phyloP scores from a whole-genome alignment of 441 rosid genomes.

The Euphorbia corollata region DNA sequence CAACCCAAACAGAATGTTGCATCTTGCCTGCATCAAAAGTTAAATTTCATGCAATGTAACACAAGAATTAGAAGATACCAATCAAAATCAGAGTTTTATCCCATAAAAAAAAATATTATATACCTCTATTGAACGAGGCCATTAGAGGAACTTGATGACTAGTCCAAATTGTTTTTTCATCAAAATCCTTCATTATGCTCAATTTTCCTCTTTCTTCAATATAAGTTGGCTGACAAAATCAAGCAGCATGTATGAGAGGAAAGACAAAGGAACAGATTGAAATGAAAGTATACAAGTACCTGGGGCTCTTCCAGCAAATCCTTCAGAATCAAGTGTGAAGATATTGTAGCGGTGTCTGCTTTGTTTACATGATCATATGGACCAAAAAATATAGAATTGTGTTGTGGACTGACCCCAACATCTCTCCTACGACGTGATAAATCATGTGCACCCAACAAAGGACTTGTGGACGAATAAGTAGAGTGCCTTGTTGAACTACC shows the following conservation, averaged over 20 bases:
- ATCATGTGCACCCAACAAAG: conserved; percentile 50
- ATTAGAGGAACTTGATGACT: conserved; percentile 76
- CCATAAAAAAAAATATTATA: conserved; percentile 16
- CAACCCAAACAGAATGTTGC: conserved; percentile 95
- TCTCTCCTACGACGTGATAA: conserved; percentile 55
- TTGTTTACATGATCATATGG: conserved; percentile 40
- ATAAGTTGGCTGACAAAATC: conserved; percentile 48
- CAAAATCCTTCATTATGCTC: conserved; percentile 70
- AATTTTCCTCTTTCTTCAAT: conserved; percentile 88
- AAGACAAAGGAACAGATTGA: neutral
- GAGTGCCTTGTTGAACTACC: conserved; percentile 36
- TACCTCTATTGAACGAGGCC: conserved; percentile 91
- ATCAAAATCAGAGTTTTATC: conserved; percentile 10
- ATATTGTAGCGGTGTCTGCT: conserved; percentile 37
- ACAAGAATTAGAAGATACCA: conserved; percentile 7
- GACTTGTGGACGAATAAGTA: conserved; percentile 46
- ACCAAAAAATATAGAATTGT: conserved; percentile 31
- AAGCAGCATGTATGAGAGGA: conserved; percentile 10
- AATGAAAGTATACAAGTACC: conserved; percentile 33
- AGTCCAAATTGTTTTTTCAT: conserved; percentile 95
- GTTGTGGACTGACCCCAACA: conserved; percentile 44
- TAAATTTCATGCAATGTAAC: conserved; percentile 20
- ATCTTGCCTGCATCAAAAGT: conserved; percentile 57
- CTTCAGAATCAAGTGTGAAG: conserved; percentile 79
- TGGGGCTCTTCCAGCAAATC: conserved; percentile 80